phyloP scores from a whole-genome alignment of 2,329 filamentous ascomycete genomes.

The Fusarium drepaniforme region DNA sequence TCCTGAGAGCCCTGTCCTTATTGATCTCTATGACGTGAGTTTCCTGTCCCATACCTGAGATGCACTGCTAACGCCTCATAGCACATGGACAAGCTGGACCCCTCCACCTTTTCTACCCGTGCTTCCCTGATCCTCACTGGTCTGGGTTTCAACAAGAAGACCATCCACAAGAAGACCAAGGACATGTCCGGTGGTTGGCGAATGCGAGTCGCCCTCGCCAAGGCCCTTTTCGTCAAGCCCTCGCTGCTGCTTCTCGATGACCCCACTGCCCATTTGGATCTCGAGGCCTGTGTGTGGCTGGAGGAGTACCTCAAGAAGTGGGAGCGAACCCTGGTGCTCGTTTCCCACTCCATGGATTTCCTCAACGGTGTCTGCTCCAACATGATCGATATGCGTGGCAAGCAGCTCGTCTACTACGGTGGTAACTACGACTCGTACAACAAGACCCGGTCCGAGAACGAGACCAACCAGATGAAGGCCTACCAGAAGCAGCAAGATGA shows the following conservation, averaged over 20 bases:
- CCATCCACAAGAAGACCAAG: slow-evolving; percentile 99
- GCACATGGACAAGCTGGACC: slow-evolving; percentile 99
- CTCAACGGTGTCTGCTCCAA: slow-evolving; percentile 97
- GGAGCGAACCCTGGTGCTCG: slow-evolving; percentile 95
- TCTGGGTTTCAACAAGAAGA: slow-evolving; percentile 98
- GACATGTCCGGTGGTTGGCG: slow-evolving; percentile 99
- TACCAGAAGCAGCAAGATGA: slow-evolving; percentile 99
- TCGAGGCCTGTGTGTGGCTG: slow-evolving; percentile 99
- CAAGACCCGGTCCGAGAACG: slow-evolving; percentile 94
- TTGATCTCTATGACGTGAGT: slow-evolving; percentile 95
- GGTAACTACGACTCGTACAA: slow-evolving; percentile 99
- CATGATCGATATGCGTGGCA: slow-evolving; percentile 98
- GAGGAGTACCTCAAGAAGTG: slow-evolving; percentile 99
- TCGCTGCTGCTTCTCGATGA: slow-evolving; percentile 96
- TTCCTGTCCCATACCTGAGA: background rate
- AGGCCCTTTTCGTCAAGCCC: slow-evolving; percentile 98
- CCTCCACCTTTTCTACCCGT: slow-evolving; percentile 94
- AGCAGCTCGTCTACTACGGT: slow-evolving; percentile 95
- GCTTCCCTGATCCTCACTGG: slow-evolving; percentile 97
- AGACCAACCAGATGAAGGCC: slow-evolving; percentile 98
- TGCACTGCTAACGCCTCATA: slow-evolving; percentile 53
- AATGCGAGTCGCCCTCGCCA: slow-evolving; percentile 98
- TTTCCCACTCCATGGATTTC: slow-evolving; percentile 99
- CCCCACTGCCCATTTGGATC: slow-evolving; percentile 98
- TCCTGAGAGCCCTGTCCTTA: slow-evolving; percentile 88